Evolutionary conservation across 129 eudicot genomes (phyloP), one percentile per base, ranked within the genome.

Genomic region (Centrapalus pauciflorus): DNA sequence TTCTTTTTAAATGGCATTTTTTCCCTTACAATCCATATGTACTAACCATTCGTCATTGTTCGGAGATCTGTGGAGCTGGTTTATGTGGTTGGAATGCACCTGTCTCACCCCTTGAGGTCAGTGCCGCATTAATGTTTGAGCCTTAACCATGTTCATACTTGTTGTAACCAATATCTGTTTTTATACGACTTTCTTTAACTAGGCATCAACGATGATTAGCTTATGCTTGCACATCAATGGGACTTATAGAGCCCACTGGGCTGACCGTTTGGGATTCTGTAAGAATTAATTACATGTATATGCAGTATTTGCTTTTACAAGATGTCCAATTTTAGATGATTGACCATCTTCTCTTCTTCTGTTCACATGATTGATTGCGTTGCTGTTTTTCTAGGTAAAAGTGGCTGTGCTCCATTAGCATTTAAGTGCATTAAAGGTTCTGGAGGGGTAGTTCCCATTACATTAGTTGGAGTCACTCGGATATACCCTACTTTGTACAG

Each of bases 401-500:
- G 73, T 65, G 76, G 77, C 9, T 76, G 87, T 61, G 32, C 70
- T 63, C 96, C 99, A 11, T 74, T 93, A 78, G 87, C 99, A 32
- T 86, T 93, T 81, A 82, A 82, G 78, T 89, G 89, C 82, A 85
- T 93, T 69, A 93, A 86, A 84, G 79, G 81, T 64, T 59, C 45
- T 67, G 99, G 99, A 64, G 99, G 96, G 28, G 73, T 71, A 43
- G 83, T 93, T 69, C 99, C 95, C 7, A 69, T 84, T 66, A 89
- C 92, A 55, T 52, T 88, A 52, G 81, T 93, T 76, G 96, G 96
- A 50, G 73, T 89, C 55, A 76, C 81, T 46, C 79, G 96, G 72
- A 82, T 86, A 57, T 93, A 93, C 73, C 99, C 99, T 63, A 77
- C 89, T 82, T 76, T 93, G 9, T 93, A 88, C 79, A 76, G 85